These are phyloP conservation scores for Hemisphaericaspora nanyangensis DNA, from an alignment of 805 yeast genomes.

Conservation along the genomic window DNA sequence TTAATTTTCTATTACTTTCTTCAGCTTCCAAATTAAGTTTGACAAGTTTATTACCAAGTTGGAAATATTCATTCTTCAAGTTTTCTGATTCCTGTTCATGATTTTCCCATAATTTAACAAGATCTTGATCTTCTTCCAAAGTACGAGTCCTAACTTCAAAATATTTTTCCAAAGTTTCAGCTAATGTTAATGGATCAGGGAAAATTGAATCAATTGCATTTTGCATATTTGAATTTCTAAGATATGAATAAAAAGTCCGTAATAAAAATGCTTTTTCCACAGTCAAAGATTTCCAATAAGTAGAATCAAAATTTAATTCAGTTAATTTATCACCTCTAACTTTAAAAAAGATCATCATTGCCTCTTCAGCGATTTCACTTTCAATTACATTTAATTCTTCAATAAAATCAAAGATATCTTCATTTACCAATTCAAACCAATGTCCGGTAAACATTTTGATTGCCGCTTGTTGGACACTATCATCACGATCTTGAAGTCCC, in stretches of 20 bases:
- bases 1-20: background rate
- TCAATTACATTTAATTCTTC: conserved; percentile 69
- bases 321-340: conserved; percentile 59
- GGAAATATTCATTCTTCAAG: conserved; percentile 14
- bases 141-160: conserved; percentile 42
- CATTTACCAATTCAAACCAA: conserved; percentile 70
- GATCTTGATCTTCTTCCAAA: conserved; percentile 18
- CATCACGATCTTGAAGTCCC: conserved; percentile 89
- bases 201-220: conserved; percentile 63
- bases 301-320: conserved; percentile 57
- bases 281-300: conserved; percentile 65
- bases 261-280: conserved; percentile 74
- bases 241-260: conserved; percentile 61
- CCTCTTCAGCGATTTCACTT: conserved; percentile 63
- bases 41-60: conserved; percentile 14
- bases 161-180: conserved; percentile 55
- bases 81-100: conserved; percentile 12
- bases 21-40: conserved; percentile 19
- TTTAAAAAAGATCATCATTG: conserved; percentile 60
- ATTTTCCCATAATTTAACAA: conserved; percentile 17
- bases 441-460: conserved; percentile 59
- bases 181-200: conserved; percentile 76
- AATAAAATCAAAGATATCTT: conserved; percentile 68
- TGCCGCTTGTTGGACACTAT: conserved; percentile 67
- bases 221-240: conserved; percentile 48